phyloP scores from a whole-genome alignment of 129 eudicot genomes.

The Smallanthus sonchifolius region DNA sequence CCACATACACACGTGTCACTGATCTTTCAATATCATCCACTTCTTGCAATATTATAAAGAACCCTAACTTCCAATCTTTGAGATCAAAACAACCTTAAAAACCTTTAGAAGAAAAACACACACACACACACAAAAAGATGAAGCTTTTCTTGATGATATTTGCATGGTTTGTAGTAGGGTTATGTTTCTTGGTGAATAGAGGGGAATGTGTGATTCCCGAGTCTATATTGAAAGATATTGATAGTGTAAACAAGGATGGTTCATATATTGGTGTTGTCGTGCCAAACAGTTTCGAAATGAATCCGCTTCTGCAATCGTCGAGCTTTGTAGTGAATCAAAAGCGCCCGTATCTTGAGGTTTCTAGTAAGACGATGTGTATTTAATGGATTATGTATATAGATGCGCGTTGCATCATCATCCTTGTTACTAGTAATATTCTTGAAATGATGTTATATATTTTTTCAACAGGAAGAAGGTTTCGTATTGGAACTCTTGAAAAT shows the following conservation, averaged over 20 bases:
- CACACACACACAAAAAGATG: slow-evolving; percentile 6
- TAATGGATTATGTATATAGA: background rate
- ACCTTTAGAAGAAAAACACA: background rate
- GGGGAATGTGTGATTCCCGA: slow-evolving; percentile 26
- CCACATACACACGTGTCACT: background rate
- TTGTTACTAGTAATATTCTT: background rate
- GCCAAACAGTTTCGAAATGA: slow-evolving; percentile 44
- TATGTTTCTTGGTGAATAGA: slow-evolving; percentile 20
- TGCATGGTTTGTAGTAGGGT: slow-evolving; percentile 32
- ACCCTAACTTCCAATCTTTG: background rate
- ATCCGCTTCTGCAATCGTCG: slow-evolving; percentile 49
- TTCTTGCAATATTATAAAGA: background rate
- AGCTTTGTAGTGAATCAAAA: slow-evolving; percentile 28
- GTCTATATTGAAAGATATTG: slow-evolving; percentile 24
- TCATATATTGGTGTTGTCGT: slow-evolving; percentile 49
- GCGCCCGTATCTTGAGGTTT: slow-evolving; percentile 39
- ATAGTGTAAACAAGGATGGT: slow-evolving; percentile 38
- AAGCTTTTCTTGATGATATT: slow-evolving; percentile 4
- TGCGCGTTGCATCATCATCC: background rate
- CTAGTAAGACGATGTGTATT: slow-evolving; percentile 33
- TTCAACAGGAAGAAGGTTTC: slow-evolving; percentile 50
- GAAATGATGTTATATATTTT: background rate
- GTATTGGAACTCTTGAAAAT: slow-evolving; percentile 32
- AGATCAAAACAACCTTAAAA: background rate
- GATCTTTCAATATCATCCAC: slow-evolving; percentile 10